A percentile compares a stretch with the other conserved stretches of the same genome.
Conservation (phyloP, 331 rosid species). For the Spiraea crenata region DNA sequence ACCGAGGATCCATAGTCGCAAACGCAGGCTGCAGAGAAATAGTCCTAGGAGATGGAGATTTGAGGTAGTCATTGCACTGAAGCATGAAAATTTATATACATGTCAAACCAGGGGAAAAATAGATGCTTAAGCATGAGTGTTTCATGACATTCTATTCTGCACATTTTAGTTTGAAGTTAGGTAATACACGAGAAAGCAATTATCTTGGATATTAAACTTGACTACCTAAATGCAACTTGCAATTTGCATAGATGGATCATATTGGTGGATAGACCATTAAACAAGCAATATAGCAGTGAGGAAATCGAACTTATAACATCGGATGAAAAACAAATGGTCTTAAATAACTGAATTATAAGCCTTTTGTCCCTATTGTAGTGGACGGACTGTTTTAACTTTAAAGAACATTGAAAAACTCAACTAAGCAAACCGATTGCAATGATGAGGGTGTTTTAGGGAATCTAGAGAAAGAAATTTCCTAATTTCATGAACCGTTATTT, state of each 20-base stretch:
- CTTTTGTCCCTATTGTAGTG: too few species aligned
- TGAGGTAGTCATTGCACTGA: slow-evolving; percentile 9
- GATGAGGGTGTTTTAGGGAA: slow-evolving; percentile 16
- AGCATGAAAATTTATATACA: neutral
- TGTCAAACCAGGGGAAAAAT: neutral
- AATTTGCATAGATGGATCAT: neutral
- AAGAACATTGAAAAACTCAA: too few species aligned
- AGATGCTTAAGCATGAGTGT: slow-evolving; percentile 14
- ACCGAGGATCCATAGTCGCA: slow-evolving; percentile 25
- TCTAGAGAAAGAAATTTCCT: slow-evolving; percentile 10
- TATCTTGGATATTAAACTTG: neutral
- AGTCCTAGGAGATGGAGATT: slow-evolving; percentile 1
- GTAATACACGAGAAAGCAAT: slow-evolving; percentile 13
- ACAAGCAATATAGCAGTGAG: too few species aligned
- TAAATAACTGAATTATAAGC: too few species aligned
- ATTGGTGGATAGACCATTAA: too few species aligned
- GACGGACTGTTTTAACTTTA: too few species aligned
- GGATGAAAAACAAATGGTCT: too few species aligned
- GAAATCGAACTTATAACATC: too few species aligned
- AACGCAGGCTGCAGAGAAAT: neutral
- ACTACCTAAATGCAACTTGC: neutral
- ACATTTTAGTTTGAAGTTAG: slow-evolving; percentile 22
- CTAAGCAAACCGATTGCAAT: slow-evolving; percentile 10
- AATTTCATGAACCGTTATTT: slow-evolving; percentile 6
- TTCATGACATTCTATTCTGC: neutral